Evolutionary conservation across 805 yeast genomes (phyloP).

Genomic region (Ogataea sp.): DNA sequence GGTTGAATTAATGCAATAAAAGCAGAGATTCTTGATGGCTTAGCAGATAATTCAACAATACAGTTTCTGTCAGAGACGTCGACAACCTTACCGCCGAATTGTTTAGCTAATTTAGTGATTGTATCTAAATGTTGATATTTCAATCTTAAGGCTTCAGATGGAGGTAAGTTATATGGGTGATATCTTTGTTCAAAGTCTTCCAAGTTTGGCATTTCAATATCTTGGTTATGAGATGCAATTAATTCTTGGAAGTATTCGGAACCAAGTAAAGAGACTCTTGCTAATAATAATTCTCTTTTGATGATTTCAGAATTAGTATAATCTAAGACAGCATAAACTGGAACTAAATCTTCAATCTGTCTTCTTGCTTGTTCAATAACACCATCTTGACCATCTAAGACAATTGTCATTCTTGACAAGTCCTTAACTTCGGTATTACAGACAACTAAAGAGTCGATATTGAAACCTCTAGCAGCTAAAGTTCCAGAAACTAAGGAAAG

Average conservation of each 20-base stretch:
- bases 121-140: slow-evolving; percentile 86
- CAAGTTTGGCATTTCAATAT: slow-evolving; percentile 35
- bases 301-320: slow-evolving; percentile 86
- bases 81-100: slow-evolving; percentile 89
- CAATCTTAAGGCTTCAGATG: slow-evolving; percentile 89
- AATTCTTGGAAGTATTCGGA: slow-evolving; percentile 98
- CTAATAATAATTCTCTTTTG: slow-evolving; percentile 83
- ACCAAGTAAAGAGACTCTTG: slow-evolving; percentile 87
- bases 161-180: slow-evolving; percentile 86
- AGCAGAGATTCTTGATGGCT: slow-evolving; percentile 82
- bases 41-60: slow-evolving; percentile 88
- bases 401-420: slow-evolving; percentile 94
- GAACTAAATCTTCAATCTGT: slow-evolving; percentile 95
- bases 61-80: slow-evolving; percentile 92
- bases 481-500: slow-evolving; percentile 89
- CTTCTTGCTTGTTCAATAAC: slow-evolving; percentile 97
- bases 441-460: slow-evolving; percentile 94
- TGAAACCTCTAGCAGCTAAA: slow-evolving; percentile 96
- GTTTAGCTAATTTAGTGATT: slow-evolving; percentile 67
- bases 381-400: slow-evolving; percentile 88
- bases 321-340: slow-evolving; percentile 96
- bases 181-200: slow-evolving; percentile 36
- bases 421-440: slow-evolving; percentile 95
- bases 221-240: slow-evolving; percentile 70
- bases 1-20: slow-evolving; percentile 88